phyloP scores from a whole-genome alignment of 805 yeast genomes.

The Candida quercuum region DNA sequence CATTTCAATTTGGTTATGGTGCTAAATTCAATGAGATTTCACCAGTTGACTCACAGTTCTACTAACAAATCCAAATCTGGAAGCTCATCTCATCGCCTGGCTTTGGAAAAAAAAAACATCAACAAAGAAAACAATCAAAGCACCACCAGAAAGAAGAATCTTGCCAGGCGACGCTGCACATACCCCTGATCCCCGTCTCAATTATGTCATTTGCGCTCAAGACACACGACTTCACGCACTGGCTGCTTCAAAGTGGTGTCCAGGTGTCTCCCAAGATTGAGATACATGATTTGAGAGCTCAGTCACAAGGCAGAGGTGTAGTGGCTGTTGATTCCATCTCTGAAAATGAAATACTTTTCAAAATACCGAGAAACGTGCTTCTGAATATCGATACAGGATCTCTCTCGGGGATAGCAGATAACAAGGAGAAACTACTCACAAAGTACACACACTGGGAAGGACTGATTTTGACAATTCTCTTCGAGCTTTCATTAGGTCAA shows the following conservation, averaged over 20 bases:
- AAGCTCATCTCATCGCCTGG: no score
- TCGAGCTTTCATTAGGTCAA: conserved; percentile 45
- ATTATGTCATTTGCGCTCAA: conserved; percentile 19
- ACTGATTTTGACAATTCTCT: conserved; percentile 60
- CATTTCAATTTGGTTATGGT: no score
- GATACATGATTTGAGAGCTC: conserved; percentile 53
- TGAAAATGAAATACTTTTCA: conserved; percentile 60
- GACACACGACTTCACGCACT: conserved; percentile 37
- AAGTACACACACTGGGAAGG: conserved; percentile 70
- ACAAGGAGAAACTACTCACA: conserved; percentile 31
- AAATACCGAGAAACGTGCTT: conserved; percentile 55
- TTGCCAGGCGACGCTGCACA: no score
- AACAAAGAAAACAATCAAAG: no score
- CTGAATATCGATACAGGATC: conserved; percentile 57
- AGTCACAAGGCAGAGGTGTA: conserved; percentile 74
- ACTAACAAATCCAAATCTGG: no score
- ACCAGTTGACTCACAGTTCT: no score
- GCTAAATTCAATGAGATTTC: no score
- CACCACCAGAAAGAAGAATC: no score
- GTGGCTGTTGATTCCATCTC: conserved; percentile 57
- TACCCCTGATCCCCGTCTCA: no score
- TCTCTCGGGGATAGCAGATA: conserved; percentile 30
- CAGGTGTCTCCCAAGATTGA: conserved; percentile 50
- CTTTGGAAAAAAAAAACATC: no score
- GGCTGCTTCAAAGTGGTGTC: conserved; percentile 41